Percentiles rank a stretch among this genome's conserved stretches.
These are phyloP conservation scores for Psidium friedrichsthalianum DNA, from an alignment of 345 rosid species.

Conservation along the genomic window DNA sequence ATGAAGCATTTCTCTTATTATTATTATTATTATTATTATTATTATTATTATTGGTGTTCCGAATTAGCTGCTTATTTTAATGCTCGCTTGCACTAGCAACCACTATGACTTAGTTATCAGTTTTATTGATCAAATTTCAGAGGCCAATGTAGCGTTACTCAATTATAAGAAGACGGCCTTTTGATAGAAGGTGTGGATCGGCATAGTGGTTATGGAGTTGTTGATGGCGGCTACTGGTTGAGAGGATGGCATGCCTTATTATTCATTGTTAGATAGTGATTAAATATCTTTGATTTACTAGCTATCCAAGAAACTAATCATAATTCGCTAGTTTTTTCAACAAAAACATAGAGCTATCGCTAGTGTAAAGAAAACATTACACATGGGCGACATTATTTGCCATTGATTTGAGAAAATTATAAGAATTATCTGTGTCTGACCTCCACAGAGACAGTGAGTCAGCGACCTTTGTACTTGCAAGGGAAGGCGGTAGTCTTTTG, in stretches of 20 bases:
- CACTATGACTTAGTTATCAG: not conserved
- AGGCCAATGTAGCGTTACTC: not conserved
- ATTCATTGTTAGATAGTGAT: not conserved
- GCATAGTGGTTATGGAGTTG: not conserved
- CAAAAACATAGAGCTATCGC: not conserved
- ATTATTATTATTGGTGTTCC: not conserved
- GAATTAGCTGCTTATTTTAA: not conserved
- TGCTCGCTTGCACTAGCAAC: not conserved
- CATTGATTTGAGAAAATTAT: not conserved
- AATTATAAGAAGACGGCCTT: not conserved
- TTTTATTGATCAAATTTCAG: not conserved
- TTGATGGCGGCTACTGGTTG: not conserved
- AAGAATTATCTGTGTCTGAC: not conserved
- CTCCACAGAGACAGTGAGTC: not conserved
- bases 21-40: too few relatives aligned
- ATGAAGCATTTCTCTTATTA: too few relatives aligned
- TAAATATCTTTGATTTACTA: not conserved
- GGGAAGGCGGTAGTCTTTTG: not conserved
- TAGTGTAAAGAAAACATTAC: not conserved
- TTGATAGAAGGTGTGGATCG: not conserved
- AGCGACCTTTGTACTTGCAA: not conserved
- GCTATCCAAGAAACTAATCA: too few relatives aligned
- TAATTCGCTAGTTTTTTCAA: too few relatives aligned
- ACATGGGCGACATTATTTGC: not conserved
- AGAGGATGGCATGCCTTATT: not conserved